Evolutionary conservation across 2,329 filamentous ascomycete species (phyloP), one percentile per base, ranked within the genome.

Genomic region (Ophiognomonia clavigignenti-juglandacearum): DNA sequence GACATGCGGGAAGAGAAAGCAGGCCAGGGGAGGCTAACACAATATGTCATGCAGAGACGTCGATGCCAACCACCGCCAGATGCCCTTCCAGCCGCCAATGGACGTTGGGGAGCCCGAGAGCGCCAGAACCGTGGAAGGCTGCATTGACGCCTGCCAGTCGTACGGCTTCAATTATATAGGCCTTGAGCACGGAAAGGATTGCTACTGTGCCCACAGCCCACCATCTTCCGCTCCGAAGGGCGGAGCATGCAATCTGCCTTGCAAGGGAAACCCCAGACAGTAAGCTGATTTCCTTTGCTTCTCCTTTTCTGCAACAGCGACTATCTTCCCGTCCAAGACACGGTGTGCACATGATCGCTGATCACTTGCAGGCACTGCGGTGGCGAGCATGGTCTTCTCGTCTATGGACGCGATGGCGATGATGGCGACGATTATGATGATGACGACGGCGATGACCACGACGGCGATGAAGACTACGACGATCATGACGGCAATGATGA

Each of bases 141-240:
- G 45, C 19, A 37, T 48, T 5, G 7, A 38, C 10, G 14, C 31
- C 4, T 48, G 45, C 34, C n/a, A 18, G 6, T 14, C 8, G 13
- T 18, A 20, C 11, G 45, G 39, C 3, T 43, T 37, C n/a, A 31
- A 22, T 2, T 39, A 20, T 20, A 14, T 24, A 14, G 39, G 45
- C 16, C 32, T 48, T 23, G 32, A 43, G 32, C 13, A 48, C 34
- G 32, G 45, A 14, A 13, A 37, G 16, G 34, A 48, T 20, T 43
- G 45, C n/a, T 48, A 23, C 20, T 48, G 45, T 9, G n/a, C 20
- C 11, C 18, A 32, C 14, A n/a, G 23, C 6, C 5, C 13, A 7
- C 39, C 45, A 16, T 18, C 20, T 13, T 8, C 32, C 11, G 8
- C 18, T 16, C 18, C 34, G 6, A 14, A 4, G 24, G 39, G 24